Evolutionary conservation across 1,284 basidiomycete species (phyloP).

Genomic region (Ganoderma lucidum): DNA sequence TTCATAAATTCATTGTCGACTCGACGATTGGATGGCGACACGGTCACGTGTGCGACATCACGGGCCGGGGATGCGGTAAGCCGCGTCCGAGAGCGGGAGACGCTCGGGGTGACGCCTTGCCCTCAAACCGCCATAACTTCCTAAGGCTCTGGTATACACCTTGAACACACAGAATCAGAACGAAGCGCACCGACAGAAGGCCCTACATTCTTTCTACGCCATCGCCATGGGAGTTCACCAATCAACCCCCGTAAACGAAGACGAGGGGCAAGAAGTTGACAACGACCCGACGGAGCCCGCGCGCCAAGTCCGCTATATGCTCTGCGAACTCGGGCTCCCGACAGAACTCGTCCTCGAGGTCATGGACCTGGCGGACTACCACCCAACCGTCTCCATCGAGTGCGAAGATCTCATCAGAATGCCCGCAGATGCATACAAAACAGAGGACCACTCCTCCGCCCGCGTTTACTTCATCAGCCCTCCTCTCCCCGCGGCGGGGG

Average conservation of each 20-base stretch:
- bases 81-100: too few relatives aligned
- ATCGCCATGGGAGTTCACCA: not conserved
- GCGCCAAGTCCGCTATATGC: constrained; percentile 13
- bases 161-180: not conserved
- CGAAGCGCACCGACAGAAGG: not conserved
- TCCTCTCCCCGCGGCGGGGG: not conserved
- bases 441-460: constrained; percentile 5
- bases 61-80: too few relatives aligned
- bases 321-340: constrained; percentile 17
- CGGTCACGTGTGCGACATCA: too few relatives aligned
- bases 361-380: constrained; percentile 21
- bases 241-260: not conserved
- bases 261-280: not conserved
- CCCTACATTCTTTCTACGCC: not conserved
- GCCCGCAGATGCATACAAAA: not conserved
- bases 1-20: too few relatives aligned
- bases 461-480: constrained; percentile 16
- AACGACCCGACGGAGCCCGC: not conserved
- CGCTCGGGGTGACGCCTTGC: too few relatives aligned
- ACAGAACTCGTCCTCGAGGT: constrained; percentile 22
- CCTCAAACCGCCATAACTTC: too few relatives aligned
- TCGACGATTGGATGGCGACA: too few relatives aligned
- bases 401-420: not conserved
- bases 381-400: constrained; percentile 10
- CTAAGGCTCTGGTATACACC: too few relatives aligned